Base-by-base conservation (phyloP, 2,329 filamentous ascomycete genomes). In the Fusarium vanettenii region DNA sequence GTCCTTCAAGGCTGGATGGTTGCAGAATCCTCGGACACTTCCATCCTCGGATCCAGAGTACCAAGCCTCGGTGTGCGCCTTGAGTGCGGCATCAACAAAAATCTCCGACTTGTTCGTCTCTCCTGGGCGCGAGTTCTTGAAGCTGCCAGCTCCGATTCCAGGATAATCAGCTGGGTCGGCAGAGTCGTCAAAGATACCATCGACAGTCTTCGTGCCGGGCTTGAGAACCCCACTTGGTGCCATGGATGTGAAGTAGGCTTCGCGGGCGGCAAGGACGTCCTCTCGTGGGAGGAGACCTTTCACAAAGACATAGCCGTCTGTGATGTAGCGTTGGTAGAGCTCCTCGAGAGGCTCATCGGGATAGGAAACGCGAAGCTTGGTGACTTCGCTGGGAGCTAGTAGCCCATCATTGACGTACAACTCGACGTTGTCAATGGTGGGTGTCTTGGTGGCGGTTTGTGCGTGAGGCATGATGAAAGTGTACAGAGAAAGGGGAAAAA, bases 151-250 rank as follows among this genome's bases (percentile, higher is more conserved):
- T 3, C 89, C 89, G 64, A 91, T 80, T 6, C 79, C 78, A 0
- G 79, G 79, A 45, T 75, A 81, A 43, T 79, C 75, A 0, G 64
- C 25, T 2, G 74, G 62, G 6, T 70, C 50, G 1, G 67, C 64
- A 1, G 61, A 22, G 1, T 60, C 31, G 45, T 80, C 68, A 74
- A 90, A 91, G 64, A 91, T 85, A 0, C 89, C 89, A 2, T 89
- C 84, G 0, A 89, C 85, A 0, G 87, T 83, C 6, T 84, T 79
- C 0, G 87, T 88, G 39, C 85, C 87, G 0, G 87, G 86, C 69
- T 89, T 87, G 2, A 92, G 81, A 39, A 92, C 86, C 1, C 88
- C 89, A 31, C 86, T 91, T 1, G 89, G 85, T 2, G 86, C 82
- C 6, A 92, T 81, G 50, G 86, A 86, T 4, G 82, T 79, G 78